Evolutionary conservation across 176 grass and related monocot genomes (phyloP).

Genomic region (Raddia guianensis): DNA sequence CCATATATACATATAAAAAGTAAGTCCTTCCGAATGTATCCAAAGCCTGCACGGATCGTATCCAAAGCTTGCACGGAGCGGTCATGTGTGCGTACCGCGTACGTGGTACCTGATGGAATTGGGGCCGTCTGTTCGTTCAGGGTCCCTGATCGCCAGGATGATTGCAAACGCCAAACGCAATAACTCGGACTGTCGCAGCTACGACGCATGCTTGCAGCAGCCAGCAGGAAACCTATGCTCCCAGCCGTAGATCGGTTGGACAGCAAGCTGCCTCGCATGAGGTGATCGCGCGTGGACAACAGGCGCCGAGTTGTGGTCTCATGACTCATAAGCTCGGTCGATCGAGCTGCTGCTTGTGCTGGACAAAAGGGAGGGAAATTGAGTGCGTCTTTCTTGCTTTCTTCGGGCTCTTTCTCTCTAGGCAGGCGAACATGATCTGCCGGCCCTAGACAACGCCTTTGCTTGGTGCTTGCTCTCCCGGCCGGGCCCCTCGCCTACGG

Average conservation of each 20-base stretch:
- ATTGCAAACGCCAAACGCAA: neutral
- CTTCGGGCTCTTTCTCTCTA: neutral
- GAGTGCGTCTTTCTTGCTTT: slow-evolving; percentile 15
- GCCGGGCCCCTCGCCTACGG: slow-evolving; percentile 1
- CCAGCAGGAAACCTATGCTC: neutral
- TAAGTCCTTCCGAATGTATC: neutral
- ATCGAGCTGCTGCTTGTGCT: neutral
- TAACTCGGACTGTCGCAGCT: neutral
- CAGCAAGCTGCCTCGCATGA: neutral
- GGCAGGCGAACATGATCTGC: neutral
- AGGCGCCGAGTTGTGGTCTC: neutral
- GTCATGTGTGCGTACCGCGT: neutral
- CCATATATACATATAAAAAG: no score
- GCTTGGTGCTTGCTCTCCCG: neutral
- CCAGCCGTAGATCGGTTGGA: slow-evolving; percentile 17
- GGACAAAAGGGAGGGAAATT: slow-evolving; percentile 28
- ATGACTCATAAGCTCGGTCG: no score
- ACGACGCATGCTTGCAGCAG: neutral
- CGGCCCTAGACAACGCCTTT: neutral
- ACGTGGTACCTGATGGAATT: neutral
- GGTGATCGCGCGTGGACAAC: neutral
- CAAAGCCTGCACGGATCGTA: slow-evolving; percentile 12
- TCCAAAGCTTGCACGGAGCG: slow-evolving; percentile 18
- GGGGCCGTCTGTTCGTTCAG: neutral
- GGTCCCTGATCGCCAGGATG: slow-evolving; percentile 22